phyloP scores from a whole-genome alignment of 2,329 filamentous ascomycete species.

The Sporothrix protearum region DNA sequence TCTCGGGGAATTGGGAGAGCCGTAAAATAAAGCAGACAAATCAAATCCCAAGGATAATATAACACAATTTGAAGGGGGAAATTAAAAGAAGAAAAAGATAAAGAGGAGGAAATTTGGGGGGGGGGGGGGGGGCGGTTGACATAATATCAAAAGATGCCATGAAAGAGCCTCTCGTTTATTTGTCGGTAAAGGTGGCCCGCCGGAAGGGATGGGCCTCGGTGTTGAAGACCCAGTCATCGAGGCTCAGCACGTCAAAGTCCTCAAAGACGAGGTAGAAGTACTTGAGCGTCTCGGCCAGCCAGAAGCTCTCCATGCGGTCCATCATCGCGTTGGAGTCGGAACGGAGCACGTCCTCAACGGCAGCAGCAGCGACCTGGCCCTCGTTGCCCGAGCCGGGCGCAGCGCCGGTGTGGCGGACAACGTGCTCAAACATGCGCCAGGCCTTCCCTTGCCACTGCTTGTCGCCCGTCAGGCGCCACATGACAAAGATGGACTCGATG shows the following conservation, averaged over 20 bases:
- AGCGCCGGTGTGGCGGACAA: constrained; percentile 59
- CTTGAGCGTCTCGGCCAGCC: constrained; percentile 66
- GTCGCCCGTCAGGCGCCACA: constrained; percentile 71
- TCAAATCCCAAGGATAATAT: not conserved
- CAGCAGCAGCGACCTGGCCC: constrained; percentile 55
- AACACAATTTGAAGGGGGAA: not conserved
- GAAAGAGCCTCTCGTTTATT: not conserved
- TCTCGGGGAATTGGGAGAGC: not conserved
- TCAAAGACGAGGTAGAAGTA: constrained; percentile 64
- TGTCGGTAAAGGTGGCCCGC: constrained; percentile 31
- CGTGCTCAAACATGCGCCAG: constrained; percentile 68
- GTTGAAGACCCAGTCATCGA: constrained; percentile 61
- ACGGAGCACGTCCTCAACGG: constrained; percentile 62
- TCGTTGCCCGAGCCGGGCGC: constrained; percentile 30
- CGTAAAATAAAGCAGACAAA: not conserved
- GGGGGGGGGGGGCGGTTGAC: too few species aligned
- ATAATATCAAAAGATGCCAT: not conserved
- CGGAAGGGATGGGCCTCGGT: constrained; percentile 54
- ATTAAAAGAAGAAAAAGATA: not conserved
- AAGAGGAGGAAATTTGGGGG: too few species aligned
- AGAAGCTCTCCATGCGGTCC: constrained; percentile 73
- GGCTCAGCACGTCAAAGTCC: constrained; percentile 54
- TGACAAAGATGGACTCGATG: constrained; percentile 75
- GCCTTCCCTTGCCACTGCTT: constrained; percentile 62
- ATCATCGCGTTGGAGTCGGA: constrained; percentile 36